Conservation (phyloP, 1,139 yeast species). For the Suhomyces yuchorum region DNA sequence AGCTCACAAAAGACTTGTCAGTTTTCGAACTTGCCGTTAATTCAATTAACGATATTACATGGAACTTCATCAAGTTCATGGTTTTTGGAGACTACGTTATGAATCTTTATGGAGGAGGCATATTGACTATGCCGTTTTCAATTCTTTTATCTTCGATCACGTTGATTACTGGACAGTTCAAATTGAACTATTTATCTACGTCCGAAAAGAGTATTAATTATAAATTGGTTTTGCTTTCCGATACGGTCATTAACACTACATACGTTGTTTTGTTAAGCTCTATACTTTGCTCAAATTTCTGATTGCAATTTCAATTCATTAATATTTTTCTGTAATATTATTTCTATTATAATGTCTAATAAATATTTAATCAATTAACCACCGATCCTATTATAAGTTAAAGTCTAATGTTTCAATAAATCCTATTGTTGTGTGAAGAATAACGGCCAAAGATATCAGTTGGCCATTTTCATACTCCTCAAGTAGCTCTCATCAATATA, state of each 20-base stretch:
- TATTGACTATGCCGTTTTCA: neutral
- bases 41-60: slow-evolving; percentile 13
- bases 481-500: slow-evolving; percentile 46
- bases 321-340: neutral
- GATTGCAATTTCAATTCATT: slow-evolving; percentile 7
- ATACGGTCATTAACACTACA: slow-evolving; percentile 5
- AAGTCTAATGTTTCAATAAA: neutral
- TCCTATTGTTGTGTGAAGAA: neutral
- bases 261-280: neutral
- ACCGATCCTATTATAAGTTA: neutral
- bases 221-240: slow-evolving; percentile 9
- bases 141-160: slow-evolving; percentile 8
- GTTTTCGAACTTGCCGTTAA: slow-evolving; percentile 8
- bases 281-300: neutral
- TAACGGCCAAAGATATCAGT: neutral
- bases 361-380: slow-evolving; percentile 3
- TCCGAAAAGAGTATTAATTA: slow-evolving; percentile 5
- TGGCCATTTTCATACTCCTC: slow-evolving; percentile 7
- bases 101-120: neutral
- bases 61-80: slow-evolving; percentile 13
- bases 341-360: slow-evolving; percentile 5
- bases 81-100: slow-evolving; percentile 9
- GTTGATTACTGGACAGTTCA: slow-evolving; percentile 19
- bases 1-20: slow-evolving; percentile 14
- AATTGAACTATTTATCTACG: slow-evolving; percentile 22